A percentile compares a stretch with the other conserved stretches of the same genome.
These are phyloP conservation scores for Penicillium lividum DNA, from an alignment of 495 filamentous ascomycete genomes.

Conservation along the genomic window DNA sequence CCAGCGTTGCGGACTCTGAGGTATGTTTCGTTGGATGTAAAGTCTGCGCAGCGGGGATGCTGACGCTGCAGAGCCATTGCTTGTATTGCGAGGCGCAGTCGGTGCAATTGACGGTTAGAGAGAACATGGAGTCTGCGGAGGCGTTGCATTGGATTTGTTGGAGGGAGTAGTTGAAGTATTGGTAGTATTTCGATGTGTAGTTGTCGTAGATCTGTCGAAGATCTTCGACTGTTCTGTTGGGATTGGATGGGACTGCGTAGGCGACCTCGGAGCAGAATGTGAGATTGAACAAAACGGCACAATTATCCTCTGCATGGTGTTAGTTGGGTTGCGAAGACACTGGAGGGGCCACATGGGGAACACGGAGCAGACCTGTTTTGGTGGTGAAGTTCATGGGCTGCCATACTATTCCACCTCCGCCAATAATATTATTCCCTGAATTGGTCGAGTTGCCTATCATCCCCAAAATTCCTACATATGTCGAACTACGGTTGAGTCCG, in stretches of 20 bases:
- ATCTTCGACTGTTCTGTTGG: conserved; percentile 39
- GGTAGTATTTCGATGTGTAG: conserved; percentile 58
- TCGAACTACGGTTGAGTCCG: conserved; percentile 66
- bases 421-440: conserved; percentile 49
- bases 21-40: conserved; percentile 53
- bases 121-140: conserved; percentile 68
- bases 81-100: conserved; percentile 84
- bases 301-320: conserved; percentile 60
- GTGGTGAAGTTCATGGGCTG: conserved; percentile 67
- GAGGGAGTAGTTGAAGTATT: conserved; percentile 78
- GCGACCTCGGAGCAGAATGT: conserved; percentile 81
- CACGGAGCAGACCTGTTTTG: conserved; percentile 61
- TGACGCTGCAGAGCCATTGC: conserved; percentile 90
- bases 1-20: conserved; percentile 69
- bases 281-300: conserved; percentile 80
- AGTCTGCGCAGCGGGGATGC: conserved; percentile 88
- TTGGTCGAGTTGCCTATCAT: conserved; percentile 56
- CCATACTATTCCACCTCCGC: conserved; percentile 74
- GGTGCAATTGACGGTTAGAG: conserved; percentile 70
- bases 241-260: conserved; percentile 86
- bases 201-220: conserved; percentile 71
- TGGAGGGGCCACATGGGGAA: no score
- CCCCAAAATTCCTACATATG: conserved; percentile 71
- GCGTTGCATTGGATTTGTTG: conserved; percentile 85
- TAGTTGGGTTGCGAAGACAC: no score